Evolutionary conservation across 1,139 yeast genomes (phyloP).

Genomic region (Hansenula sp.): DNA sequence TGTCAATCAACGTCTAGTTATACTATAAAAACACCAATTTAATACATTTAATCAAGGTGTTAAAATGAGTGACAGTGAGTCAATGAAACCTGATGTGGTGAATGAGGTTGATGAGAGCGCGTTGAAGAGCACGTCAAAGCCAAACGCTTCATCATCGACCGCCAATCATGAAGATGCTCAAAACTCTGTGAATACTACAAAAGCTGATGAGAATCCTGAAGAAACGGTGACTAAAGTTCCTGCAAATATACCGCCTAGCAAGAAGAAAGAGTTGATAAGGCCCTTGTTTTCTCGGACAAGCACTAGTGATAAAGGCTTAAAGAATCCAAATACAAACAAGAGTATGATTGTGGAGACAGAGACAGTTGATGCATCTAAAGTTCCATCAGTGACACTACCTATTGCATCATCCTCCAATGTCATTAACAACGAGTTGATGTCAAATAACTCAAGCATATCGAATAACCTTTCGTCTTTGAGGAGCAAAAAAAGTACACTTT

Average conservation of each 20-base stretch:
- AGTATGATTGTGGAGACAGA: conserved; percentile 25
- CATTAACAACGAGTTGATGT: conserved; percentile 12
- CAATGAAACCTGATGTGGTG: neutral
- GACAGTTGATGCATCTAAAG: conserved; percentile 21
- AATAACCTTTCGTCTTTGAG: conserved; percentile 20
- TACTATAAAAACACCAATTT: neutral
- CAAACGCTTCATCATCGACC: neutral
- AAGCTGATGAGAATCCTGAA: neutral
- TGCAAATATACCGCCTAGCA: conserved; percentile 1
- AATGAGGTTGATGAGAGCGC: neutral
- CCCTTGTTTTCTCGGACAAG: conserved; percentile 20
- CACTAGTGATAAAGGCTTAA: conserved; percentile 18
- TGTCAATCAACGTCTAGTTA: neutral
- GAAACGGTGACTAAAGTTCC: neutral
- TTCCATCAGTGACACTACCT: conserved; percentile 21
- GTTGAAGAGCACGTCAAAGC: neutral
- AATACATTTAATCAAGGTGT: neutral
- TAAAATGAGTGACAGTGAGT: neutral
- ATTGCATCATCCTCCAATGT: conserved; percentile 15
- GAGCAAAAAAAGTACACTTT: conserved; percentile 20
- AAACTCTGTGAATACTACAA: neutral
- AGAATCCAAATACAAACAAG: conserved; percentile 11
- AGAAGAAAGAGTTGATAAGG: conserved; percentile 19
- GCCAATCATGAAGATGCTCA: neutral
- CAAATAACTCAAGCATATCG: conserved; percentile 12